phyloP scores from a whole-genome alignment of 2,329 filamentous ascomycete genomes.

The Penicillium sp. region DNA sequence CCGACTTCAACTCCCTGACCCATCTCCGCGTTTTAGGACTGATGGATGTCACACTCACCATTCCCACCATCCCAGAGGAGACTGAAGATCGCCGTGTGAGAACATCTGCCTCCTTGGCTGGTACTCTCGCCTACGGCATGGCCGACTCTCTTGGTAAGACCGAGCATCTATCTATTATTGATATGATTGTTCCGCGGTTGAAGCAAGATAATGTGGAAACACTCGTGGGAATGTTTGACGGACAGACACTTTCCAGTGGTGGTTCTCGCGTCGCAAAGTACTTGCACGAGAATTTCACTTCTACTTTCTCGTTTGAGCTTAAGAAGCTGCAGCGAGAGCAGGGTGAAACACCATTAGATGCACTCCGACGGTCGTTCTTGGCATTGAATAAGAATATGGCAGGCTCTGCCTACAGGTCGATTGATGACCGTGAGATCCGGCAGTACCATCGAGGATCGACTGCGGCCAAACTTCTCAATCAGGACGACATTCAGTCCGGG shows the following conservation, averaged over 20 bases:
- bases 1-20: constrained; percentile 81
- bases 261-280: constrained; percentile 97
- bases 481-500: constrained; percentile 85
- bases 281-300: constrained; percentile 90
- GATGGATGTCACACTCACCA: constrained; percentile 97
- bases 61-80: constrained; percentile 89
- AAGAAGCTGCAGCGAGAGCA: constrained; percentile 66
- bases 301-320: constrained; percentile 78
- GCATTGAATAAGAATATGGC: constrained; percentile 91
- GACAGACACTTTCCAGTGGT: constrained; percentile 80
- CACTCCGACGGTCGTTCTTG: constrained; percentile 80
- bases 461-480: constrained; percentile 73
- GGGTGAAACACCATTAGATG: constrained; percentile 76
- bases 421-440: constrained; percentile 66
- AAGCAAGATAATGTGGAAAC: constrained; percentile 87
- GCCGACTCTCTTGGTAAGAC: constrained; percentile 90
- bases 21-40: constrained; percentile 86
- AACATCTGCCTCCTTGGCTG: constrained; percentile 92
- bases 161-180: constrained; percentile 92
- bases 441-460: constrained; percentile 66
- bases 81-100: constrained; percentile 92
- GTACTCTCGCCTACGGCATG: constrained; percentile 93
- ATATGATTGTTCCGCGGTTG: constrained; percentile 91
- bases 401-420: constrained; percentile 74
- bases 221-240: constrained; percentile 92